These are phyloP conservation scores for Stachybotrys elegans DNA, from an alignment of 2,329 filamentous ascomycete genomes.

Conservation along the genomic window DNA sequence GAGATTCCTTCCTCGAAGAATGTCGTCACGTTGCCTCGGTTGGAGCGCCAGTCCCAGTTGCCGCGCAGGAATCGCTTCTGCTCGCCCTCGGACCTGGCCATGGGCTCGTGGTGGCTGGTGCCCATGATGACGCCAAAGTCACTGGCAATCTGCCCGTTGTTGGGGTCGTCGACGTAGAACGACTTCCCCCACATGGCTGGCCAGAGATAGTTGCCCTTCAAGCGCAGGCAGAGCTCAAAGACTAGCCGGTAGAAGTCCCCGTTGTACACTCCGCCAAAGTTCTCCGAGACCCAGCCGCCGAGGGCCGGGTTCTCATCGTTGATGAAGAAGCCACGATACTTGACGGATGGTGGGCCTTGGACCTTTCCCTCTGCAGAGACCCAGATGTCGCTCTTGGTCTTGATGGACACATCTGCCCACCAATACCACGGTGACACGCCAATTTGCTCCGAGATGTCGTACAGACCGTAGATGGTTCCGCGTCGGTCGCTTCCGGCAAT, in stretches of 20 bases:
- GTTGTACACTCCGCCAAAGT: conserved; percentile 51
- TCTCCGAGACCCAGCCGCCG: conserved; percentile 43
- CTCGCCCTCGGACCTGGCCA: conserved; percentile 58
- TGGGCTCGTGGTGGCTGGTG: conserved; percentile 68
- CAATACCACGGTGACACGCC: conserved; percentile 52
- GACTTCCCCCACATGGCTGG: conserved; percentile 66
- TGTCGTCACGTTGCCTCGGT: conserved; percentile 61
- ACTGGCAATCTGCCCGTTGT: conserved; percentile 64
- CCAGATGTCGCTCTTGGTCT: conserved; percentile 41
- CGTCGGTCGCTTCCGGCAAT: conserved; percentile 55
- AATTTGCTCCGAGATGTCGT: conserved; percentile 56
- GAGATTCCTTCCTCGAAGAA: conserved; percentile 65
- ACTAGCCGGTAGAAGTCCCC: conserved; percentile 62
- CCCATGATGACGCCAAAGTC: conserved; percentile 72
- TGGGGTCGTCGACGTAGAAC: conserved; percentile 66
- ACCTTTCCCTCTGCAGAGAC: conserved; percentile 29
- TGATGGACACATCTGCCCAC: conserved; percentile 52
- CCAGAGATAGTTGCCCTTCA: conserved; percentile 74
- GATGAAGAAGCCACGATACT: conserved; percentile 58
- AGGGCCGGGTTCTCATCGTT: conserved; percentile 46
- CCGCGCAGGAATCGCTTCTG: conserved; percentile 50
- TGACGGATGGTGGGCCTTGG: conserved; percentile 47
- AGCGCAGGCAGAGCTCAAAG: conserved; percentile 65
- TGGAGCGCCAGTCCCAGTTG: conserved; percentile 64
- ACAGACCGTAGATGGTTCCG: conserved; percentile 56